A percentile compares a stretch with the other conserved stretches of the same genome.
phyloP scores from a whole-genome alignment of 1,139 yeast species.

The Yamadazyma conglobata region DNA sequence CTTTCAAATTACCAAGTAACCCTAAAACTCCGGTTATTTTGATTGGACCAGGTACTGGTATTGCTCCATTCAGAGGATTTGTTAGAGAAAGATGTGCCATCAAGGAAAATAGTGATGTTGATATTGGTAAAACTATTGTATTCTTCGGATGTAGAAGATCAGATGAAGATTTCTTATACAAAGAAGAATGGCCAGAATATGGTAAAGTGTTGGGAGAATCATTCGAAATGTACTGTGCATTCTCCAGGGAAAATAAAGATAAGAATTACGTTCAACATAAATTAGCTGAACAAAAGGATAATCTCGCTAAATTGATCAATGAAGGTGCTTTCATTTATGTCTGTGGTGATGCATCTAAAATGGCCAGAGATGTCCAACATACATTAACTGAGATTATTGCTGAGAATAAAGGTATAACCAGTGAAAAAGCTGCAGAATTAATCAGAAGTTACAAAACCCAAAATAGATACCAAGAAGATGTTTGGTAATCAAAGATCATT shows the following conservation, averaged over 20 bases:
- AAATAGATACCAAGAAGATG: slow-evolving; percentile 95
- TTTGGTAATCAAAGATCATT: slow-evolving; percentile 68
- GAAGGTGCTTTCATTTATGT: slow-evolving; percentile 88
- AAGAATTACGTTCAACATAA: slow-evolving; percentile 90
- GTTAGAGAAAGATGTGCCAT: slow-evolving; percentile 69
- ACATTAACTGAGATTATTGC: slow-evolving; percentile 64
- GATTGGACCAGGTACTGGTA: slow-evolving; percentile 98
- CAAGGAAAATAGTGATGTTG: slow-evolving; percentile 43
- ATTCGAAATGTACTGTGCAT: slow-evolving; percentile 77
- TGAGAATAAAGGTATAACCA: slow-evolving; percentile 53
- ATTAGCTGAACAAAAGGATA: slow-evolving; percentile 54
- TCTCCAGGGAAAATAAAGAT: slow-evolving; percentile 68
- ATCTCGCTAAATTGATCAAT: slow-evolving; percentile 54
- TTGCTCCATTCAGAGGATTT: slow-evolving; percentile 96
- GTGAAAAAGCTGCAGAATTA: slow-evolving; percentile 71
- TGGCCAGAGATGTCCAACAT: slow-evolving; percentile 95
- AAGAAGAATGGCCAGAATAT: slow-evolving; percentile 81
- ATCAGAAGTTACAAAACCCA: slow-evolving; percentile 78
- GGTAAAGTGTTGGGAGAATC: slow-evolving; percentile 59
- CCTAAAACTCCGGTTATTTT: slow-evolving; percentile 80
- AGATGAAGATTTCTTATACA: slow-evolving; percentile 74
- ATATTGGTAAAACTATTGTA: slow-evolving; percentile 69
- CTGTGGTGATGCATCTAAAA: slow-evolving; percentile 94
- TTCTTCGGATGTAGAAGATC: slow-evolving; percentile 85
- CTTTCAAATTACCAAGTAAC: slow-evolving; percentile 90